Conservation (phyloP, 1,284 basidiomycete genomes). For the Acaromyces ingoldii region DNA sequence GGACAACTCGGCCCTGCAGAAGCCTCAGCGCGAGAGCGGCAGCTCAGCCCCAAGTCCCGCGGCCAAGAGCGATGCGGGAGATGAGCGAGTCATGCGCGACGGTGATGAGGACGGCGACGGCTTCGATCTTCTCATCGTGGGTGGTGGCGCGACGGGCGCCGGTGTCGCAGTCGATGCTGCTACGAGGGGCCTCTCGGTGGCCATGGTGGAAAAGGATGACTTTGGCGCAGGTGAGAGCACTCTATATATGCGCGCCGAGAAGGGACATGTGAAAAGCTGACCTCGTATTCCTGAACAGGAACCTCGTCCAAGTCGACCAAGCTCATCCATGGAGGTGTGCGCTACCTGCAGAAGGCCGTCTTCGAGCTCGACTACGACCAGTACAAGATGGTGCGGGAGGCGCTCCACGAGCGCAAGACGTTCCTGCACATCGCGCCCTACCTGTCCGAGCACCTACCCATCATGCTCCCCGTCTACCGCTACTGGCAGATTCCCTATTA, state of each 20-base stretch:
- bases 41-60: conserved; percentile 42
- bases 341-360: conserved; percentile 93
- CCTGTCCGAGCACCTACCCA: conserved; percentile 83
- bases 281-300: conserved; percentile 52
- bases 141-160: conserved; percentile 85
- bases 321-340: conserved; percentile 93
- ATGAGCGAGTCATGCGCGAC: conserved; percentile 13
- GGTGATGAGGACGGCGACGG: conserved; percentile 39
- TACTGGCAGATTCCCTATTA: conserved; percentile 98
- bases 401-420: conserved; percentile 83
- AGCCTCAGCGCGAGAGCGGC: conserved; percentile 24
- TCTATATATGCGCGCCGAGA: background rate
- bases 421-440: conserved; percentile 96
- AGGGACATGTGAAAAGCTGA: background rate
- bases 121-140: conserved; percentile 73
- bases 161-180: conserved; percentile 92
- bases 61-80: conserved; percentile 23
- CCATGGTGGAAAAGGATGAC: conserved; percentile 87
- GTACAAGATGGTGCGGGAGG: conserved; percentile 92
- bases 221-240: conserved; percentile 63
- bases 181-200: conserved; percentile 83
- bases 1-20: conserved; percentile 27
- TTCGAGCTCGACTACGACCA: conserved; percentile 81
- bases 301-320: conserved; percentile 97
- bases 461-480: conserved; percentile 89